Base-by-base conservation (phyloP, 208 protist genomes). In the Leishmania amazonensis region DNA sequence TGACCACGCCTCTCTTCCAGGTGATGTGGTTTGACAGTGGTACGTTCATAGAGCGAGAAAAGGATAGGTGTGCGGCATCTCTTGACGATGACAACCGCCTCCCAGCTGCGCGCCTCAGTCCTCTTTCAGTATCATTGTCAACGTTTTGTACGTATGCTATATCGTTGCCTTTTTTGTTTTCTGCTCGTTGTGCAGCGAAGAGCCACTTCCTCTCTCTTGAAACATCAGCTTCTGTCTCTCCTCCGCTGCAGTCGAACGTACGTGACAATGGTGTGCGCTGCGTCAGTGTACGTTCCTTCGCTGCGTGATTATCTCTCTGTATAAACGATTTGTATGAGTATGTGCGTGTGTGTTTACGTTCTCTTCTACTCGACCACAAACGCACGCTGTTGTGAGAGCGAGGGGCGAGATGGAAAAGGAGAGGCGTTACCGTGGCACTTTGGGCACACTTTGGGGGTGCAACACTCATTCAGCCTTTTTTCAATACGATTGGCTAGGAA, bases 131-230 rank as follows among this genome's bases (percentile, higher is more conserved):
- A 24, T 31, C 35, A 54, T 49, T 68, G n/a, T 54, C 64, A 47
- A 65, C 38, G 42, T 31, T 75, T 21, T 57, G 45, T 47, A 73
- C 64, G 1, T 68, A 62, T 64, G 47, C 58, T 84, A 49, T 81
- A 62, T 67, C 35, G 64, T 53, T 45, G 11, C 73, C 58, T 51
- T 57, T 28, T 11, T n/a, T 31, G 15, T 21, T 77, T 62, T 45
- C 38, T 77, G 71, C n/a, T 45, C 19, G 58, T 40, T 68, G 11
- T 35, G 62, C 62, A 9, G 13, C 31, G 15, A 40, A 40, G 31
- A 73, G 54, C 9, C 11, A 24, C 62, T 60, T 15, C 21, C 51
- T 21, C 51, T 54, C 31, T 80, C 64, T 19, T 58, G 62, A 68
- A 17, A 13, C 4, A 13, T 68, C 11, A 35, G 31, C 15, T 45